Base-by-base conservation (phyloP, 129 eudicot genomes). In the Pseudognaphalium luteoalbum region DNA sequence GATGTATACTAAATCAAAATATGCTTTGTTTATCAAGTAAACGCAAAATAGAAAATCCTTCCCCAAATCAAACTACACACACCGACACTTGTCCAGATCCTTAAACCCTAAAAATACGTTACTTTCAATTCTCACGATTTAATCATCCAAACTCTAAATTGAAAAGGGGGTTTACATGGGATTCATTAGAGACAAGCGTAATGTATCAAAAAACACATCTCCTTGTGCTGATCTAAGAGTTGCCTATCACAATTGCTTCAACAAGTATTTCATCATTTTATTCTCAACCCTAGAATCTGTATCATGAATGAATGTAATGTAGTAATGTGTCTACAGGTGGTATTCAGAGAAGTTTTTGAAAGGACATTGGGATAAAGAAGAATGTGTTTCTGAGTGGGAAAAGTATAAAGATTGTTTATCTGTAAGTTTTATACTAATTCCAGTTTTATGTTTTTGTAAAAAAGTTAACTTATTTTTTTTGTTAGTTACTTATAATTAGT, bases 321-420 rank as follows among this genome's bases (percentile, higher is more conserved):
- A 57, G 6, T 70, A 3, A 62, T 30, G 62, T 68, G 32, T 71
- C 47, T 79, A 22, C 73, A 94, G 99, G 84, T 91, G 99, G 99
- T 94, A 94, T 76, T 83, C 97, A 0, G 99, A 94, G 71, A 89
- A 94, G 81, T 94, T 88, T 70, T 83, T 94, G 87, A 94, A 89
- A 84, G 99, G 99, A 61, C 86, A 84, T 65, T 91, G 94, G 94
- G 86, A 94, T 47, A 91, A 87, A 77, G 91, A 89, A 76, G 99
- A 89, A 56, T 91, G 99, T 47, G 88, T 86, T 83, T 51, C 81
- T 57, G 99, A 94, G 90, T 94, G 99, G 99, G 70, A 89, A 20
- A 91, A 94, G 54, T 94, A 94, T 78, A 89, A 88, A 71, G 92
- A 84, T 6, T 94, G 99, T 76, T 87, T 94, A 74, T 86, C 96